Conservation (phyloP, 495 filamentous ascomycete genomes). For the Polyplosphaeria fusca region DNA sequence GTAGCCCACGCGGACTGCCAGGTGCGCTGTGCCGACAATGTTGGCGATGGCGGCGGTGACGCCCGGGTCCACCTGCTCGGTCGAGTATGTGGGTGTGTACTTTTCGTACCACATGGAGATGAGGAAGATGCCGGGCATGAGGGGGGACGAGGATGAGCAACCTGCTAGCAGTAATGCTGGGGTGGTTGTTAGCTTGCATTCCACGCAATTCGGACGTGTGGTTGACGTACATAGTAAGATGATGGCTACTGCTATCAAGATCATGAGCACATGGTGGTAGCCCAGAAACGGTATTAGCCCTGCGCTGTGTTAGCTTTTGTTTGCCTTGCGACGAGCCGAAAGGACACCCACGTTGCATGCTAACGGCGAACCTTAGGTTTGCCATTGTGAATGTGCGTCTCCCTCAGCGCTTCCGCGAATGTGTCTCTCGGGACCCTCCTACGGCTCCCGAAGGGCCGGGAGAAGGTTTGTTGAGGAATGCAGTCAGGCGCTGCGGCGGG, state of each 20-base stretch:
- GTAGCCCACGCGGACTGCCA: slow-evolving; percentile 70
- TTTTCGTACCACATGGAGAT: slow-evolving; percentile 70
- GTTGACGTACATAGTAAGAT: slow-evolving; percentile 82
- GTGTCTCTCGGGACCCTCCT: slow-evolving; percentile 25
- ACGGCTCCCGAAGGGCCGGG: slow-evolving; percentile 43
- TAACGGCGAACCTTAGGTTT: slow-evolving; percentile 43
- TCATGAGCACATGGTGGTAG: slow-evolving; percentile 98
- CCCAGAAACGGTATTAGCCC: slow-evolving; percentile 91
- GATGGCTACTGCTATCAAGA: slow-evolving; percentile 88
- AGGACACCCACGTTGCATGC: slow-evolving; percentile 40
- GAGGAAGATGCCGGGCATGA: slow-evolving; percentile 77
- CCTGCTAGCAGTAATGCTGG: slow-evolving; percentile 74
- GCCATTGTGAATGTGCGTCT: slow-evolving; percentile 39
- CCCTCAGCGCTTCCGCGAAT: slow-evolving; percentile 16
- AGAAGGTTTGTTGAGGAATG: slow-evolving; percentile 33
- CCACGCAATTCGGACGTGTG: background rate
- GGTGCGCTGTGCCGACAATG: slow-evolving; percentile 63
- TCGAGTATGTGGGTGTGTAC: slow-evolving; percentile 63
- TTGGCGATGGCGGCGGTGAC: slow-evolving; percentile 71
- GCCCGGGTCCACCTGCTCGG: slow-evolving; percentile 79
- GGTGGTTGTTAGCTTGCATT: slow-evolving; percentile 21
- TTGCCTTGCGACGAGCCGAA: background rate
- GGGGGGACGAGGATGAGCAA: slow-evolving; percentile 71
- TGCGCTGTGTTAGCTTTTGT: slow-evolving; percentile 42
- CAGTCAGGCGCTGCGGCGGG: slow-evolving; percentile 11